Conservation (phyloP, 192 early-diverging fungal genomes). For the Coemansia sp. region DNA sequence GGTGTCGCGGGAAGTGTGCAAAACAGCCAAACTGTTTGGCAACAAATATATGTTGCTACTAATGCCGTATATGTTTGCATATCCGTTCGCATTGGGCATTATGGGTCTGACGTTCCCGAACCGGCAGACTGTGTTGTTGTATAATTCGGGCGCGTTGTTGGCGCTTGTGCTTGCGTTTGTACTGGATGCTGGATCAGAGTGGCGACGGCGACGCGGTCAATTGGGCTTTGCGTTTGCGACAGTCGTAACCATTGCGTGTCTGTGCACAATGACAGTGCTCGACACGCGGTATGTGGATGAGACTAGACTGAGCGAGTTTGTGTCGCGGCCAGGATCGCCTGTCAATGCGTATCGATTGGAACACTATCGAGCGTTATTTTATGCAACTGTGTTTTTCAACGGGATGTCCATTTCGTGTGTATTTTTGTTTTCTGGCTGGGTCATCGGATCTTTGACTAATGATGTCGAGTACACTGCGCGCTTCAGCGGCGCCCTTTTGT, state of each 20-base stretch:
- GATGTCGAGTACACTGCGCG: slow-evolving; percentile 18
- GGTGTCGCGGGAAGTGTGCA: not conserved
- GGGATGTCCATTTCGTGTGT: slow-evolving; percentile 21
- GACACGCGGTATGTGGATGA: not conserved
- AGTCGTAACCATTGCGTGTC: not conserved
- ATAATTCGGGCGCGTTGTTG: slow-evolving; percentile 12
- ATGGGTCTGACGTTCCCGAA: slow-evolving; percentile 10
- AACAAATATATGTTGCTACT: slow-evolving; percentile 26
- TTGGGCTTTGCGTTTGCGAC: slow-evolving; percentile 9
- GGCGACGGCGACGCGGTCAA: slow-evolving; percentile 8
- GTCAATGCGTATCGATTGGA: slow-evolving; percentile 4
- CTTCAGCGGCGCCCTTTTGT: slow-evolving; percentile 12
- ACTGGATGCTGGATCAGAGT: slow-evolving; percentile 14
- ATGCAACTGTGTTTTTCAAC: slow-evolving; percentile 10
- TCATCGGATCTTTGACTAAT: slow-evolving; percentile 28
- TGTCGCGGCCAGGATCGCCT: not conserved
- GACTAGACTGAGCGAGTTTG: not conserved
- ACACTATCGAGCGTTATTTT: slow-evolving; percentile 8
- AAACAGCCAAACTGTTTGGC: not conserved
- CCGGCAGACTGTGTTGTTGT: slow-evolving; percentile 11
- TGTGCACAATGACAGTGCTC: slow-evolving; percentile 10
- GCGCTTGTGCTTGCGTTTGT: slow-evolving; percentile 15
- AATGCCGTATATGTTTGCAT: slow-evolving; percentile 29
- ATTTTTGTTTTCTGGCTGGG: slow-evolving; percentile 27
- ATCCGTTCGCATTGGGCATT: slow-evolving; percentile 15